A percentile compares a stretch with the other conserved stretches of the same genome.
phyloP scores from a whole-genome alignment of 75 land plant species.

The Larix kaempferi region DNA sequence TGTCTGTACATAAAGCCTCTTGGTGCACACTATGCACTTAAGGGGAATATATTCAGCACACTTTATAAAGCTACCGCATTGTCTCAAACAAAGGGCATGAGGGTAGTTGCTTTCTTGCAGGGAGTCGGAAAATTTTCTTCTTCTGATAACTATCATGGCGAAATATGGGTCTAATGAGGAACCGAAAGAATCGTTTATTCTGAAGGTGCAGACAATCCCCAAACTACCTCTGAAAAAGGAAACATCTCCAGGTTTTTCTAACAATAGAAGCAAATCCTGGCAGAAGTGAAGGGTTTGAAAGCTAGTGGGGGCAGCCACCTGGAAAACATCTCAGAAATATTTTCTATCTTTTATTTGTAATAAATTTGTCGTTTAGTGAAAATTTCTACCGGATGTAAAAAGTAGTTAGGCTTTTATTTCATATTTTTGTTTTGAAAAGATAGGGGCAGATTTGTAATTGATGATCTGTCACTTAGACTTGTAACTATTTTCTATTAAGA shows the following conservation, averaged over 20 bases:
- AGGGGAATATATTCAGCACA: slow-evolving; percentile 37
- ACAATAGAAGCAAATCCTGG: too few species aligned
- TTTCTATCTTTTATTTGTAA: too few species aligned
- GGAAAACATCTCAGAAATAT: too few species aligned
- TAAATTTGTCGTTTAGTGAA: too few species aligned
- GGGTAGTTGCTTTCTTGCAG: slow-evolving; percentile 69
- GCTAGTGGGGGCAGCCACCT: too few species aligned
- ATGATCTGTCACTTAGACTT: too few species aligned
- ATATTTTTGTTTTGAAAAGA: too few species aligned
- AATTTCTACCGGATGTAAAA: too few species aligned
- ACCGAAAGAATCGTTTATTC: slow-evolving; percentile 58
- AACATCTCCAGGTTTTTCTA: slow-evolving; percentile 44
- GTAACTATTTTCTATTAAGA: too few species aligned
- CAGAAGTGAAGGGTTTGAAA: too few species aligned
- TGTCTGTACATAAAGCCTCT: slow-evolving; percentile 52
- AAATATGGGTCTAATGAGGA: slow-evolving; percentile 57
- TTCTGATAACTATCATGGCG: slow-evolving; percentile 76
- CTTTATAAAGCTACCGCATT: slow-evolving; percentile 36
- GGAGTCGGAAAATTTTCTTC: slow-evolving; percentile 88
- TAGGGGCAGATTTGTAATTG: too few species aligned
- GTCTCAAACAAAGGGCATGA: slow-evolving; percentile 41
- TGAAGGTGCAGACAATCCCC: slow-evolving; percentile 59
- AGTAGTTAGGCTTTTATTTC: too few species aligned
- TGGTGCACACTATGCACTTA: slow-evolving; percentile 34
- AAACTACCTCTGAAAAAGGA: slow-evolving; percentile 48